These are phyloP conservation scores for Ananas comosus DNA, from an alignment of 176 grass and related monocot species.

Conservation along the genomic window DNA sequence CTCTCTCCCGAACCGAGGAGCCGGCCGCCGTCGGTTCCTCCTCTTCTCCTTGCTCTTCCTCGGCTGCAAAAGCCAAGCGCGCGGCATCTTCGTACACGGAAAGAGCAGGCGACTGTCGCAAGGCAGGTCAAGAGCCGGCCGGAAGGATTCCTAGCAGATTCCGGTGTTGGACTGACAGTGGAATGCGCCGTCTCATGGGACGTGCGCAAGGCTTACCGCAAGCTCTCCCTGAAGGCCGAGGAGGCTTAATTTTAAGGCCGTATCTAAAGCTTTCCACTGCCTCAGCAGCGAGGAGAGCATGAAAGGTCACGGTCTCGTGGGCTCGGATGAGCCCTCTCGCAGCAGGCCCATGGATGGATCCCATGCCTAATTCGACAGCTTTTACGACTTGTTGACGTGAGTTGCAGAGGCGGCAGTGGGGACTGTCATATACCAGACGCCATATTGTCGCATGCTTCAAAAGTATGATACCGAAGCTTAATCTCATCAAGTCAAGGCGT, in stretches of 20 bases:
- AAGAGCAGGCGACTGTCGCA: conserved; percentile 12
- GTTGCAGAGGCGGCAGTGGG: conserved; percentile 10
- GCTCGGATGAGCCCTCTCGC: background rate
- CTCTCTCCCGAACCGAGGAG: background rate
- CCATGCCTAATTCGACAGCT: background rate
- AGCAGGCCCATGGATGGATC: background rate
- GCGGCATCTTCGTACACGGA: conserved; percentile 1
- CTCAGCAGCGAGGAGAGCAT: conserved; percentile 10
- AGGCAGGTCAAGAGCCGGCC: conserved; percentile 16
- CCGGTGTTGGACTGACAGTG: conserved; percentile 1
- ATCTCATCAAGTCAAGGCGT: background rate
- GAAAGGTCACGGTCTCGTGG: conserved; percentile 10
- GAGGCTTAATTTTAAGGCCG: conserved; percentile 18
- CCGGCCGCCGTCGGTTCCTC: background rate
- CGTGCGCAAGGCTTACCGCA: conserved; percentile 16
- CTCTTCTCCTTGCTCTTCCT: background rate
- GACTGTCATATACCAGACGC: conserved; percentile 8
- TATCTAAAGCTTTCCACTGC: conserved; percentile 25
- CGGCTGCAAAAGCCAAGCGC: background rate
- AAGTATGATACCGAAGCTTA: conserved; percentile 6
- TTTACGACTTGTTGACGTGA: conserved; percentile 8
- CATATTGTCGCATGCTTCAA: conserved; percentile 14
- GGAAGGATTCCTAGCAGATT: conserved; percentile 25
- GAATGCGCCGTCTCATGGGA: conserved; percentile 8
- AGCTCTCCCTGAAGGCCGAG: conserved; percentile 21